These are phyloP conservation scores for Astragalus membranaceus DNA, from an alignment of 306 rosid species.

Conservation along the genomic window DNA sequence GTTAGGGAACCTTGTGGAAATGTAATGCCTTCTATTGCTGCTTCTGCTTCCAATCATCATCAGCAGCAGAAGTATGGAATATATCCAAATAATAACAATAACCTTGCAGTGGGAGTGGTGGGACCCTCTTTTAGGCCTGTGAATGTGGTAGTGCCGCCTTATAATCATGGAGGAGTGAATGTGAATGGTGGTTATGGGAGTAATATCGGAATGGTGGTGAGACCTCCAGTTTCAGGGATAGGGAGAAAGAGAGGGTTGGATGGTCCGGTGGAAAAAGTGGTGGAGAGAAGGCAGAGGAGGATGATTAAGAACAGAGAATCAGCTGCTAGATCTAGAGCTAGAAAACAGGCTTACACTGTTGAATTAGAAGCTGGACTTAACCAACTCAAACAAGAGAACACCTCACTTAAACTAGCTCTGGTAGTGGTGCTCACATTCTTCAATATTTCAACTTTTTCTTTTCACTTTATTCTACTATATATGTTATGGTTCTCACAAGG, in stretches of 20 bases:
- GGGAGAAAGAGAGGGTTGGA: constrained; percentile 61
- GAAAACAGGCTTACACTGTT: constrained; percentile 81
- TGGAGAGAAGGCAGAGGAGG: constrained; percentile 87
- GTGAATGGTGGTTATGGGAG: constrained; percentile 42
- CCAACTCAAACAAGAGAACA: constrained; percentile 61
- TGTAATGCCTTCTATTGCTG: neutral
- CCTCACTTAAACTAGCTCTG: constrained; percentile 55
- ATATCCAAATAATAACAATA: constrained; percentile 29
- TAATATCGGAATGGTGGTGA: constrained; percentile 27
- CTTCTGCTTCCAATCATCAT: neutral
- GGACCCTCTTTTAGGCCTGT: constrained; percentile 29
- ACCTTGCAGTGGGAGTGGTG: constrained; percentile 7
- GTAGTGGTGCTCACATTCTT: constrained; percentile 17
- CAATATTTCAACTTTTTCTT: neutral
- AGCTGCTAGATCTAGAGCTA: constrained; percentile 86
- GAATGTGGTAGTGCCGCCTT: neutral
- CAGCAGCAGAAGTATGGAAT: constrained; percentile 41
- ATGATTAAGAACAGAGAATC: constrained; percentile 90
- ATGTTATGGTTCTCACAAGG: neutral
- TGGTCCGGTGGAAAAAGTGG: constrained; percentile 74
- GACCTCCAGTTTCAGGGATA: neutral
- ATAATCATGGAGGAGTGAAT: neutral
- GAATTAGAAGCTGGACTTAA: constrained; percentile 76
- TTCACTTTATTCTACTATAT: neutral
- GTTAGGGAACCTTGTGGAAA: constrained; percentile 37